A percentile compares a stretch with the other conserved stretches of the same genome.
phyloP scores from a whole-genome alignment of 345 rosid genomes.

The Gossypium mustelinum region DNA sequence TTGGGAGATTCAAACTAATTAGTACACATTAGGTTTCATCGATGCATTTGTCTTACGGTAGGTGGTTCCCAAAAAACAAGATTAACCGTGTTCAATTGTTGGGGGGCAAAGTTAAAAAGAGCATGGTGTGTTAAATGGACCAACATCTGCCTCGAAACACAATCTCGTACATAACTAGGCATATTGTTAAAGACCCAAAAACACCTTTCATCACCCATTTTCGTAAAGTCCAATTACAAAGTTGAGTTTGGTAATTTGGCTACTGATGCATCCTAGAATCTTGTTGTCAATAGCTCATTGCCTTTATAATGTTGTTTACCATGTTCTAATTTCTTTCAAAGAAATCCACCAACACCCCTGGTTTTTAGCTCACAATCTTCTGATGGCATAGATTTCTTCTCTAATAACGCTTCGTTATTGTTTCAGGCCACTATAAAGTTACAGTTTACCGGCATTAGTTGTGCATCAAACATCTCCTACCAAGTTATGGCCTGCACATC shows the following conservation, averaged over 20 bases:
- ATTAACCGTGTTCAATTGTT: background rate
- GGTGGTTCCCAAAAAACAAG: background rate
- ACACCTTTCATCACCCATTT: background rate
- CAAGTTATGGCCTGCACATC: constrained; percentile 52
- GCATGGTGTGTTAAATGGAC: background rate
- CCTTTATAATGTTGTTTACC: background rate
- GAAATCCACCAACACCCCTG: constrained; percentile 6
- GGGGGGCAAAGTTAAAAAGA: background rate
- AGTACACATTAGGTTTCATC: background rate
- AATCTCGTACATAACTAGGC: constrained; percentile 7
- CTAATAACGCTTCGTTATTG: background rate
- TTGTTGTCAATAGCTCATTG: background rate
- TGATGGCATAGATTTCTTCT: constrained; percentile 9
- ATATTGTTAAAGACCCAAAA: background rate
- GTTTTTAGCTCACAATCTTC: constrained; percentile 10
- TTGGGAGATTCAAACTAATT: background rate
- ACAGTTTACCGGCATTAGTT: background rate
- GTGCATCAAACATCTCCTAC: background rate
- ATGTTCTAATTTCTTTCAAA: background rate
- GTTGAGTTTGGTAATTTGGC: background rate
- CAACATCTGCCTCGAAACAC: background rate
- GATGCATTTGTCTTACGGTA: background rate
- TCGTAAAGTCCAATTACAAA: background rate
- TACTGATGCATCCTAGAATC: background rate
- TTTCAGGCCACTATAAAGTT: background rate